phyloP scores from a whole-genome alignment of 371 early-diverging fungal species.

The Mucor circinelloides region DNA sequence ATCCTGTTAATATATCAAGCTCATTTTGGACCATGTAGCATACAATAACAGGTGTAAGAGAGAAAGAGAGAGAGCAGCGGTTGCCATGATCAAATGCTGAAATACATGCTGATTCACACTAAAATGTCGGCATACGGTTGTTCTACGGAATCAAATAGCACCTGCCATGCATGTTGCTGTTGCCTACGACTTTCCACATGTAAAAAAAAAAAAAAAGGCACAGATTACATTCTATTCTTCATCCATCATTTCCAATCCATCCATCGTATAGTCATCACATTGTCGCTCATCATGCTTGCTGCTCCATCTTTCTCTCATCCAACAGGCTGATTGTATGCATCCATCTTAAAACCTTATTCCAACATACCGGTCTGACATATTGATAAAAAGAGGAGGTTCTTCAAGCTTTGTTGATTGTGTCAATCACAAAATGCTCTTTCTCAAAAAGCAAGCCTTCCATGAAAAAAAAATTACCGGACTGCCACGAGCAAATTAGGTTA shows the following conservation, averaged over 20 bases:
- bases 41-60: no score
- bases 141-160: no score
- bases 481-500: background rate
- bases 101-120: background rate
- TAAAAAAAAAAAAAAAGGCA: no score
- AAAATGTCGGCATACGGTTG: no score
- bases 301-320: background rate
- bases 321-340: background rate
- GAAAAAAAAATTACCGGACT: constrained; percentile 8
- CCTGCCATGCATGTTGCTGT: no score
- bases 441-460: background rate
- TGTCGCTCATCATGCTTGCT: background rate
- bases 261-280: no score
- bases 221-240: no score
- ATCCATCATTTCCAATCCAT: no score
- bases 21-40: no score
- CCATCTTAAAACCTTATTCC: background rate
- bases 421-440: constrained; percentile 12
- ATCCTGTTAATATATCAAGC: no score
- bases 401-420: background rate
- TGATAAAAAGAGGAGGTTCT: constrained; percentile 26
- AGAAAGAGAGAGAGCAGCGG: no score
- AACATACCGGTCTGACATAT: constrained; percentile 26
- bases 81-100: background rate
- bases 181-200: no score